Evolutionary conservation across 2,329 filamentous ascomycete species (phyloP), one percentile per base, ranked within the genome.

Genomic region (Botrytis squamosa): DNA sequence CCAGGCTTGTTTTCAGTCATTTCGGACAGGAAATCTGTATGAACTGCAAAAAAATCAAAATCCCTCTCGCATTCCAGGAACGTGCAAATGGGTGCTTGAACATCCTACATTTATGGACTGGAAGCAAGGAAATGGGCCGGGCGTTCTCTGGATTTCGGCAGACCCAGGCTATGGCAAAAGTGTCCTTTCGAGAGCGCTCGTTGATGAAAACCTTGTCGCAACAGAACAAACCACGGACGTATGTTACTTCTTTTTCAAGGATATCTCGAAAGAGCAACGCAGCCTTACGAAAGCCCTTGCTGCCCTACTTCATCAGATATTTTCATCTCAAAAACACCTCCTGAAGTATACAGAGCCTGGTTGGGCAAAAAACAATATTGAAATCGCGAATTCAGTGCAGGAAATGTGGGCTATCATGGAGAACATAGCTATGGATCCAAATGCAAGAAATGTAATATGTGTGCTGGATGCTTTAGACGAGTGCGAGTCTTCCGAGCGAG

Each of bases 241-340:
- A n/a, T 64, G 69, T 14, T 52, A 71, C 40, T 63, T 63, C 57
- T 71, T 71, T 3, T 63, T 63, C 42, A 71, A 71, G 12, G 57
- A 63, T 44, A 59, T 38, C n/a, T 40, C 46, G 7, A 25, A 36
- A 14, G 38, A 63, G 25, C 40, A 38, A 14, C 18, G 44, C 16
- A 62, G 57, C 3, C 29, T 22, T 22, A 42, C 10, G 12, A 71
- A 62, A 60, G 57, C 69, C 29, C 40, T 71, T 42, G 22, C 40
- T 25, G 69, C 69, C 29, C 1, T 71, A 8, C 42, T 71, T 1
- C 59, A 71, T 42, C 72, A 73, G 38, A 33, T 73, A 18, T 44
- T 73, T 33, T 46, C 33, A 12, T 49, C 44, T 20, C 25, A 71
- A 20, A 20, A 59, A 9, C 42, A 49, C 9, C 69, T 64, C 7